phyloP scores from a whole-genome alignment of 257 asterid species.

The Solanum medicagineum region DNA sequence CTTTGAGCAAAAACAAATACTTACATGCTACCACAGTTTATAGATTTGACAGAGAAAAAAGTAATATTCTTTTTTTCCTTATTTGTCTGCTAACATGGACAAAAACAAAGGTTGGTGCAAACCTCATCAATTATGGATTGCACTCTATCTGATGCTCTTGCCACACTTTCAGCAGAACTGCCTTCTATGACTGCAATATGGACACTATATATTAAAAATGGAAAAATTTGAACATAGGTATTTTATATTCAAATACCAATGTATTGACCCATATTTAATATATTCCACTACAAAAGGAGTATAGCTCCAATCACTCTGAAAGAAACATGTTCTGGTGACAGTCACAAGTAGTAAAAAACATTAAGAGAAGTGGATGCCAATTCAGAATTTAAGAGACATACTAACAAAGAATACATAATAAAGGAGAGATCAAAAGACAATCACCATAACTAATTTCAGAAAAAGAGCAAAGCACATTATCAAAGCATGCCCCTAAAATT shows the following conservation, averaged over 20 bases:
- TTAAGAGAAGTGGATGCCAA: background rate
- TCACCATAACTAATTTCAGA: background rate
- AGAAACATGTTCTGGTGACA: background rate
- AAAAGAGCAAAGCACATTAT: background rate
- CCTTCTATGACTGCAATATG: slow-evolving; percentile 71
- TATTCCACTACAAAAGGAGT: background rate
- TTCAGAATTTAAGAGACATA: background rate
- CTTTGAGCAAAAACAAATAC: background rate
- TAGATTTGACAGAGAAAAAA: background rate
- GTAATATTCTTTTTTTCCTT: background rate
- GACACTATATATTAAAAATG: background rate
- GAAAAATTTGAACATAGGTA: background rate
- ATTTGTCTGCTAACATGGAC: background rate
- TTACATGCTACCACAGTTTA: background rate
- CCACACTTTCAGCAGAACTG: slow-evolving; percentile 55
- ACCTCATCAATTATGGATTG: slow-evolving; percentile 62
- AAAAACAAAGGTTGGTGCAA: background rate
- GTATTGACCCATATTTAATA: background rate
- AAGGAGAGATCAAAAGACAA: background rate
- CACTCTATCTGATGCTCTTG: slow-evolving; percentile 55
- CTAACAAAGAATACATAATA: background rate
- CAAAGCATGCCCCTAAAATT: background rate
- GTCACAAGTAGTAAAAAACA: background rate
- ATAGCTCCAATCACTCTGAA: background rate
- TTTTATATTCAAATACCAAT: background rate